phyloP scores from a whole-genome alignment of 1,284 basidiomycete species.

The Puccinia horiana region DNA sequence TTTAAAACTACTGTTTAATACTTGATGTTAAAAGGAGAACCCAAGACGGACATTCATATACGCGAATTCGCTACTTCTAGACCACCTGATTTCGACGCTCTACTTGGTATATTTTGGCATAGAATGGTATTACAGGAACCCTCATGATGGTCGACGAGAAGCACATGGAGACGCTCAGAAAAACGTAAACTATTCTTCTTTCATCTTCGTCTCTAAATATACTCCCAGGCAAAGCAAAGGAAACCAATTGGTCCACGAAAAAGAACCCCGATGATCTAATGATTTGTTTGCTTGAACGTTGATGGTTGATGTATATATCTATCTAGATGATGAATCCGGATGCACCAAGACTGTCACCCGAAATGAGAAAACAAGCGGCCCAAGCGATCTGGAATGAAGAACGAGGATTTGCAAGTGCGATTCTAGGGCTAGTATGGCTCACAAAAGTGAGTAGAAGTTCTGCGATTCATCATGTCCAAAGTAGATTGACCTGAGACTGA shows the following conservation, averaged over 20 bases:
- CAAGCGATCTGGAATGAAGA: constrained; percentile 84
- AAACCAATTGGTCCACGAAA: no score
- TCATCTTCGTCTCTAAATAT: not conserved
- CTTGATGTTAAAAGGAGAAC: constrained; percentile 70
- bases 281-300: not conserved
- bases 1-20: not conserved
- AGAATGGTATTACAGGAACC: constrained; percentile 83
- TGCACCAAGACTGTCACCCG: constrained; percentile 54
- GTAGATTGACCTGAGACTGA: not conserved
- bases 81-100: constrained; percentile 86
- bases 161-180: constrained; percentile 82
- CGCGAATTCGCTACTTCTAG: constrained; percentile 85
- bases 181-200: constrained; percentile 64
- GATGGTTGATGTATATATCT: no score
- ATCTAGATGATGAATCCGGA: constrained; percentile 54
- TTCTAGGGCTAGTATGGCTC: constrained; percentile 81
- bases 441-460: constrained; percentile 70
- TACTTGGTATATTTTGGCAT: constrained; percentile 90
- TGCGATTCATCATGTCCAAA: no score
- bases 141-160: constrained; percentile 80
- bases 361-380: constrained; percentile 70
- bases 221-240: no score
- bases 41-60: constrained; percentile 80
- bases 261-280: no score
- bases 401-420: constrained; percentile 74